Evolutionary conservation across 768 basidiomycete species (phyloP).

Genomic region (Mycena maculata): DNA sequence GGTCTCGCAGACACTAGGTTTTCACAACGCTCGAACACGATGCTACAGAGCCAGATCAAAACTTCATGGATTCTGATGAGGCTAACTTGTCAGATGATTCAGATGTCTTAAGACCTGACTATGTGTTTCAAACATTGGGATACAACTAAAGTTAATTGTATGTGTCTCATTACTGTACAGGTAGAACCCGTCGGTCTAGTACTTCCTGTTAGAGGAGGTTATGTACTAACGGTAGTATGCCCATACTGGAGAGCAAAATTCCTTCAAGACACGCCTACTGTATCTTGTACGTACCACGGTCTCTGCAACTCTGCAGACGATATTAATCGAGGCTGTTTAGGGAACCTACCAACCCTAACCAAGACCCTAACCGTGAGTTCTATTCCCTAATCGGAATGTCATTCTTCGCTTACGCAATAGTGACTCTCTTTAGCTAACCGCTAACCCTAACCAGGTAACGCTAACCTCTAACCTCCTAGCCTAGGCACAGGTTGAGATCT

Average conservation of each 20-base stretch:
- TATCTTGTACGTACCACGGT: not conserved
- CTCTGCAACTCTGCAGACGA: not conserved
- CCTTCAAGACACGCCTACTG: too few species aligned
- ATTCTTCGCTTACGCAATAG: not conserved
- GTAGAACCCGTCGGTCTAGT: not conserved
- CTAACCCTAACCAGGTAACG: not conserved
- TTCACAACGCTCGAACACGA: constrained; percentile 28
- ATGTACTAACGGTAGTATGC: too few species aligned
- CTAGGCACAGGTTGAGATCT: too few species aligned
- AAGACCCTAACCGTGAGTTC: not conserved
- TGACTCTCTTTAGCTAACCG: not conserved
- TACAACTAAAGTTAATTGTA: not conserved
- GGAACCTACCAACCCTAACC: not conserved
- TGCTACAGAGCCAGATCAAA: not conserved
- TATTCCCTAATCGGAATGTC: constrained; percentile 6
- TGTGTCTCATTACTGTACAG: not conserved
- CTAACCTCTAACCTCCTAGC: too few species aligned
- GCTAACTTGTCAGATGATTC: not conserved
- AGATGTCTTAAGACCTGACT: not conserved
- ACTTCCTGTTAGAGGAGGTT: not conserved
- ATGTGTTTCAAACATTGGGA: not conserved
- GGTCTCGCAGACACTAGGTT: too few species aligned
- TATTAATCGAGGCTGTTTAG: not conserved
- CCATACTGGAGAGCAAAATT: too few species aligned
- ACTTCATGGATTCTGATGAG: not conserved